phyloP scores from a whole-genome alignment of 2,329 filamentous ascomycete genomes.

The Aaosphaeria pasadenensis region DNA sequence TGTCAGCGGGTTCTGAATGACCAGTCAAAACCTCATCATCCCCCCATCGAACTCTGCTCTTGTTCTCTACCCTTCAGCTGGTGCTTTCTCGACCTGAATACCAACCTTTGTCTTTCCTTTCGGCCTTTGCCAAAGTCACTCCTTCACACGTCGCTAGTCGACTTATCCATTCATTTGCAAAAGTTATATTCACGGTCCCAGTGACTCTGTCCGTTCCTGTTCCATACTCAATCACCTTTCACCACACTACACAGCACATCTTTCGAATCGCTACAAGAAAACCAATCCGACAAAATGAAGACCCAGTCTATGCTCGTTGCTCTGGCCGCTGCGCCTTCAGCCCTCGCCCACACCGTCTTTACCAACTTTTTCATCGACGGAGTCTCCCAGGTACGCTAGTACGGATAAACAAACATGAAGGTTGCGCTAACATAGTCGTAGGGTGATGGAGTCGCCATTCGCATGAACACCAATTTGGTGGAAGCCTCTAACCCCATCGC shows the following conservation, averaged over 20 bases:
- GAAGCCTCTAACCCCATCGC: constrained; percentile 58
- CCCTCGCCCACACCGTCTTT: constrained; percentile 35
- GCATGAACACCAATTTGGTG: constrained; percentile 57
- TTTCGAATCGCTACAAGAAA: neutral
- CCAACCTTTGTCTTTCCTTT: constrained; percentile 33
- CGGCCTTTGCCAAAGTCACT: constrained; percentile 26
- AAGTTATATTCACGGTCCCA: constrained; percentile 22
- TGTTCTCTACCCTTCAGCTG: constrained; percentile 21
- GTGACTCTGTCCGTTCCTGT: constrained; percentile 19
- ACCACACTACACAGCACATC: constrained; percentile 2
- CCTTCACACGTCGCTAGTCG: constrained; percentile 37
- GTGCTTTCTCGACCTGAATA: constrained; percentile 12
- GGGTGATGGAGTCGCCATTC: constrained; percentile 69
- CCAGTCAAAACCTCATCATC: constrained; percentile 20
- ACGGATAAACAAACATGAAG: neutral
- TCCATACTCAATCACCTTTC: constrained; percentile 11
- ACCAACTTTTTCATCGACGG: constrained; percentile 35
- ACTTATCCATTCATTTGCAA: constrained; percentile 30
- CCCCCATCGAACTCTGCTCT: constrained; percentile 5
- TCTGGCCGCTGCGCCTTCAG: constrained; percentile 29
- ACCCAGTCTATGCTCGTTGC: constrained; percentile 30
- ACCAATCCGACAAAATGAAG: constrained; percentile 24
- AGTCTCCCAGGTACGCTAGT: constrained; percentile 21
- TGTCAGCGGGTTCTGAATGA: no score
- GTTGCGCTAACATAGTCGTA: constrained; percentile 35